Evolutionary conservation across 208 protist species (phyloP).

Genomic region (Phytomonas sp.): DNA sequence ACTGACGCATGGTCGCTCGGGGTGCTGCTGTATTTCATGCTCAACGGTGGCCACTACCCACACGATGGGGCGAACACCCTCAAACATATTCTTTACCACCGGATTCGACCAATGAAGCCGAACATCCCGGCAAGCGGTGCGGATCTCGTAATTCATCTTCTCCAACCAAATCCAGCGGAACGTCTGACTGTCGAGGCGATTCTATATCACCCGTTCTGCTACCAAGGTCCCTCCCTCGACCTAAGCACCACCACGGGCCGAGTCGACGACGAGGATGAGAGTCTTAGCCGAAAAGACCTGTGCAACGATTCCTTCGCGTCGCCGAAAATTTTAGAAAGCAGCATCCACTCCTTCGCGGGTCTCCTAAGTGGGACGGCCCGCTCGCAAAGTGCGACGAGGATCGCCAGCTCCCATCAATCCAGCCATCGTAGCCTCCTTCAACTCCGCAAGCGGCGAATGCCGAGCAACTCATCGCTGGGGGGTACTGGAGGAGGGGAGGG

Average conservation of each 20-base stretch:
- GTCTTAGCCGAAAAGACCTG: slow-evolving; percentile 3
- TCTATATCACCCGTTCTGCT: slow-evolving; percentile 56
- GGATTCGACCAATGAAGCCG: slow-evolving; percentile 36
- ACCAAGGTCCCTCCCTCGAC: neutral
- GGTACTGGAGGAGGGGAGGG: no score
- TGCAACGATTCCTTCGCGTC: neutral
- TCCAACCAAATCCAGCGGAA: slow-evolving; percentile 42
- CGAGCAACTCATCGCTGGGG: no score
- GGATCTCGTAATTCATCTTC: slow-evolving; percentile 45
- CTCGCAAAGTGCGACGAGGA: neutral
- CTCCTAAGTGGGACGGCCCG: no score
- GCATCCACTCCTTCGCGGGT: neutral
- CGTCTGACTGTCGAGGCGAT: slow-evolving; percentile 62
- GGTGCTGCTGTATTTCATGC: slow-evolving; percentile 83
- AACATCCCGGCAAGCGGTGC: slow-evolving; percentile 33
- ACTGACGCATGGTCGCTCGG: slow-evolving; percentile 78
- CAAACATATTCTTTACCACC: slow-evolving; percentile 69
- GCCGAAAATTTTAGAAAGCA: neutral
- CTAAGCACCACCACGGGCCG: slow-evolving; percentile 12
- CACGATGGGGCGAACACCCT: slow-evolving; percentile 84
- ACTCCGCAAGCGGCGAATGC: no score
- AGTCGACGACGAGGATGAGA: slow-evolving; percentile 12
- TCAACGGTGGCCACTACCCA: slow-evolving; percentile 75
- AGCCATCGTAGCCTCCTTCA: neutral
- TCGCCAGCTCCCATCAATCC: neutral